Base-by-base conservation (phyloP, 495 filamentous ascomycete genomes). In the Lophium mytilinum region DNA sequence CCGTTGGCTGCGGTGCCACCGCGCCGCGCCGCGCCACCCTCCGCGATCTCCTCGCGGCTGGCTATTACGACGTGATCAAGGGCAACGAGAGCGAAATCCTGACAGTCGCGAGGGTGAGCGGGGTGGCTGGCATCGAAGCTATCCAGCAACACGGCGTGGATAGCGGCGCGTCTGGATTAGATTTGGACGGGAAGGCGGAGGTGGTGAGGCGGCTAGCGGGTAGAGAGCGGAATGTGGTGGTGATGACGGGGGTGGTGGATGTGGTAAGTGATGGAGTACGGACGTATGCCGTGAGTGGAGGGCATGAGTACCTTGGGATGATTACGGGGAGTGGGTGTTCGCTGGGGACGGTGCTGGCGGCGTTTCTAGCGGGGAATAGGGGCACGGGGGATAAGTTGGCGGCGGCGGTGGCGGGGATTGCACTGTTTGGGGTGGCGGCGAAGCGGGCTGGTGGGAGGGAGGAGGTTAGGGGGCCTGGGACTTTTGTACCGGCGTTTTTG, bases 71-170 rank as follows among this genome's bases (percentile, higher is more conserved):
- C 69, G 76, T 96, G 18, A 89, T 98, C 70, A 98, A 96, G 71
- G 93, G 93, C 24, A 98, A 98, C 67, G 91, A 94, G 69, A 83
- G 84, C 49, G 93, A 98, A 70, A 92, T 98, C 55, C 72, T 76
- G 33, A 83, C 85, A n/a, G 80, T 90, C 0, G 79, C 78, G 52
- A 78, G 77, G 35, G 75, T 73, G 53, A 71, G 62, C 46, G 67
- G 63, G 1, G 45, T 54, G 24, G 14, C 35, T 12, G 62, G 71
- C 8, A 52, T 61, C 34, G 62, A 60, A 5, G 63, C 58, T 4
- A 72, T 74, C n/a, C 80, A 84, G 56, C 90, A 95, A 69, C 82
- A 86, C 11, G 93, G 93, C 30, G 93, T 96, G n/a, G 93, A 96
- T 67, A 87, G 83, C 65, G 81, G 83, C 11, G 72, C 77, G 10